phyloP scores from a whole-genome alignment of 106 monocot species.

The Allium sativum region DNA sequence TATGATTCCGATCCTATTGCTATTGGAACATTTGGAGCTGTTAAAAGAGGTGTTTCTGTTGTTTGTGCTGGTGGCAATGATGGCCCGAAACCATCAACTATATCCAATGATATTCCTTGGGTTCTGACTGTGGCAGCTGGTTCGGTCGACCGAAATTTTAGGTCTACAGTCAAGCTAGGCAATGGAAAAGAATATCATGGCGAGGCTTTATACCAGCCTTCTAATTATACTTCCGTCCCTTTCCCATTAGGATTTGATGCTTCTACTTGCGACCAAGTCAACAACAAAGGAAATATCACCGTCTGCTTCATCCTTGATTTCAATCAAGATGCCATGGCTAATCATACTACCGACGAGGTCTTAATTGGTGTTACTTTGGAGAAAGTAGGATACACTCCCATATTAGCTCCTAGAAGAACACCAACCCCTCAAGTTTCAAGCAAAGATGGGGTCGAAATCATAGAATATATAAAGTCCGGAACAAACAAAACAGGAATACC shows the following conservation, averaged over 20 bases:
- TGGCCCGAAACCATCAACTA: too few relatives aligned
- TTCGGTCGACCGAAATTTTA: slow-evolving; percentile 20
- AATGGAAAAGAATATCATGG: slow-evolving; percentile 12
- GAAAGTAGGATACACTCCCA: too few relatives aligned
- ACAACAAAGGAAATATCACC: too few relatives aligned
- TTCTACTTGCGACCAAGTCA: too few relatives aligned
- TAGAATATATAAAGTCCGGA: too few relatives aligned
- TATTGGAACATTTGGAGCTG: slow-evolving; percentile 17
- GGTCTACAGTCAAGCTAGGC: slow-evolving; percentile 19
- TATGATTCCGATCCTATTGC: slow-evolving; percentile 1
- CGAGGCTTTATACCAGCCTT: slow-evolving; percentile 24
- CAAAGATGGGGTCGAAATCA: too few relatives aligned
- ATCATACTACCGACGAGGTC: too few relatives aligned
- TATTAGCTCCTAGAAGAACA: too few relatives aligned
- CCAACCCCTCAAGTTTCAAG: too few relatives aligned
- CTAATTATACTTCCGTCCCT: neutral
- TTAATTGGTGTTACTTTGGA: too few relatives aligned
- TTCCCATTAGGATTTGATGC: neutral
- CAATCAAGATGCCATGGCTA: too few relatives aligned
- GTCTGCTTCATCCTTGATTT: too few relatives aligned
- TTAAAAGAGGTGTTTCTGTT: slow-evolving; percentile 26
- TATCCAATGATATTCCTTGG: slow-evolving; percentile 49
- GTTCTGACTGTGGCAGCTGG: slow-evolving; percentile 44
- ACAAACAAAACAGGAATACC: neutral
- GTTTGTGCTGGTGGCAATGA: slow-evolving; percentile 29